phyloP scores from a whole-genome alignment of 108 stramenopile species.

The Aurantiochytrium sp. region DNA sequence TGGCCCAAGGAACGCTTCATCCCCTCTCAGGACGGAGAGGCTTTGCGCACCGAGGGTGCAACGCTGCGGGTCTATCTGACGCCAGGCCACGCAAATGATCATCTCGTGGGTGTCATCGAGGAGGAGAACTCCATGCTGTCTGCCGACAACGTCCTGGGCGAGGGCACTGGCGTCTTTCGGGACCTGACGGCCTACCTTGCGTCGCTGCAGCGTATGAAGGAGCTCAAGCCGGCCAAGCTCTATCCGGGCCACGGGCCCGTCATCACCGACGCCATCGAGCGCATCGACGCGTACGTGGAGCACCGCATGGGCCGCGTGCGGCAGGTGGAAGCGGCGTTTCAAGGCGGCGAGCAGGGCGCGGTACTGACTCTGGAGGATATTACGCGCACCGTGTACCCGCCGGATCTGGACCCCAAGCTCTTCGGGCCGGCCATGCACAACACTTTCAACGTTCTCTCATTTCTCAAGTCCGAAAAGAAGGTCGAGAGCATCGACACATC shows the following conservation, averaged over 20 bases:
- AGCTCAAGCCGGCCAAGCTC: background rate
- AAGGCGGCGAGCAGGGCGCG: background rate
- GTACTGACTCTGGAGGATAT: background rate
- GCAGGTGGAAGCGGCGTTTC: background rate
- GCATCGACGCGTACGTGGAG: background rate
- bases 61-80: background rate
- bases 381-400: background rate
- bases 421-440: background rate
- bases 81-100: background rate
- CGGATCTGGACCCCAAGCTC: background rate
- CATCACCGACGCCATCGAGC: background rate
- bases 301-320: constrained; percentile 10
- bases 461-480: background rate
- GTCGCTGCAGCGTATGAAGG: background rate
- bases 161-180: background rate
- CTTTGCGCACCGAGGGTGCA: background rate
- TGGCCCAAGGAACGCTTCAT: background rate
- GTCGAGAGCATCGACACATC: background rate
- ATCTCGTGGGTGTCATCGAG: background rate
- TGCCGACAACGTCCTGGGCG: background rate
- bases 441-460: background rate
- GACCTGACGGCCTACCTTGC: background rate
- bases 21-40: background rate
- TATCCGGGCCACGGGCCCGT: background rate
- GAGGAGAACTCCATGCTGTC: background rate